These are phyloP conservation scores for Calvatia gigantea DNA, from an alignment of 768 basidiomycete genomes.

Conservation along the genomic window DNA sequence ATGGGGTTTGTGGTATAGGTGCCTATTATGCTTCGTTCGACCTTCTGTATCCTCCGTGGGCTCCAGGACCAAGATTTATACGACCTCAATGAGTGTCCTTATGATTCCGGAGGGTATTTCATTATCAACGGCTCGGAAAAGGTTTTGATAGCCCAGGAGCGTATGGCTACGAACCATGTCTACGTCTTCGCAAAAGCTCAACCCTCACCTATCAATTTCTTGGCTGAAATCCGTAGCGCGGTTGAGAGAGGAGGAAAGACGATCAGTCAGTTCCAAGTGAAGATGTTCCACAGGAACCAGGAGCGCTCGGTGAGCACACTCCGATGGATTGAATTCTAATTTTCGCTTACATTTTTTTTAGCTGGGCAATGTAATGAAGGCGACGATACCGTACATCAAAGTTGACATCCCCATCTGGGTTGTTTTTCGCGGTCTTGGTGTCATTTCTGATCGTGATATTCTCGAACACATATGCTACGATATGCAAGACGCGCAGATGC, in stretches of 20 bases:
- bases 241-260: conserved; percentile 99
- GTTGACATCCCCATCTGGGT: conserved; percentile 99
- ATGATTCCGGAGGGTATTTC: conserved; percentile 98
- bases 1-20: conserved; percentile 50
- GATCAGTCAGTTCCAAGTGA: conserved; percentile 95
- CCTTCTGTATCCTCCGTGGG: conserved; percentile 87
- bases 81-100: conserved; percentile 96
- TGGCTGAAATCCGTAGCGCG: conserved; percentile 95
- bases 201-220: conserved; percentile 91
- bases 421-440: conserved; percentile 95
- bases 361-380: conserved; percentile 93
- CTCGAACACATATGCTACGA: conserved; percentile 99
- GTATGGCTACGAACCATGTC: conserved; percentile 99
- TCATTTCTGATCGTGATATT: conserved; percentile 96
- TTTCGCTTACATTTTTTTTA: conserved; percentile 25
- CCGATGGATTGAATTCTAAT: neutral
- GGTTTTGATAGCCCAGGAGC: conserved; percentile 98
- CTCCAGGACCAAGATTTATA: conserved; percentile 79
- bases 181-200: conserved; percentile 99
- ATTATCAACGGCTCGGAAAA: conserved; percentile 99
- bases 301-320: conserved; percentile 73
- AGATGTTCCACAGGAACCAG: conserved; percentile 90
- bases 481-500: conserved; percentile 91
- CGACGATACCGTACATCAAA: conserved; percentile 96
- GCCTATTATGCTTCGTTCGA: conserved; percentile 95